Conservation (phyloP, 1,284 basidiomycete genomes). For the Ceratobasidium theobromae region DNA sequence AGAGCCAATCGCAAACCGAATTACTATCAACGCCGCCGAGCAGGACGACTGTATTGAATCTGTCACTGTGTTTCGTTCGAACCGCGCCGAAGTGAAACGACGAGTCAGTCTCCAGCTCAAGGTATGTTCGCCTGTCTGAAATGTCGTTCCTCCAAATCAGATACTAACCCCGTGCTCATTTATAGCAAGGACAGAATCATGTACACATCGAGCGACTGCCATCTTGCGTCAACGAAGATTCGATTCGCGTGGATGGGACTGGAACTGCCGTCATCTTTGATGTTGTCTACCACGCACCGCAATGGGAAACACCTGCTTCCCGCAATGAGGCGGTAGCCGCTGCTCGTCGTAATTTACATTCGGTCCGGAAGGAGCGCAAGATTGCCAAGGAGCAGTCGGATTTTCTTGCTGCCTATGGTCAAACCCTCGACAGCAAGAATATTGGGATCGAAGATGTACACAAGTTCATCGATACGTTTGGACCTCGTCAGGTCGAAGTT, state of each 20-base stretch:
- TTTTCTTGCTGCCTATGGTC: constrained; percentile 34
- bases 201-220: constrained; percentile 38
- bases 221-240: constrained; percentile 37
- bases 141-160: background rate
- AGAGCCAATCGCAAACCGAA: constrained; percentile 6
- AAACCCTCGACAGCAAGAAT: constrained; percentile 35
- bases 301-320: background rate
- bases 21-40: constrained; percentile 2
- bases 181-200: constrained; percentile 39
- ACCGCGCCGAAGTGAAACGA: constrained; percentile 16
- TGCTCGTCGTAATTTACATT: constrained; percentile 19
- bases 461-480: constrained; percentile 37
- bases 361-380: constrained; percentile 28
- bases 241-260: constrained; percentile 39
- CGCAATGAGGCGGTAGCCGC: constrained; percentile 27
- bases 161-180: background rate
- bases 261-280: constrained; percentile 39
- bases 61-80: background rate
- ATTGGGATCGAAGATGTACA: constrained; percentile 32
- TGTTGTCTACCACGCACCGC: constrained; percentile 37
- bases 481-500: constrained; percentile 30
- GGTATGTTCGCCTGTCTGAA: background rate
- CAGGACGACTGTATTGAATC: constrained; percentile 15
- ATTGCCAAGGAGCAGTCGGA: constrained; percentile 27
- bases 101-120: constrained; percentile 3